Evolutionary conservation across 2,329 filamentous ascomycete species (phyloP), one percentile per base, ranked within the genome.

Genomic region (Diplodia intermedia): DNA sequence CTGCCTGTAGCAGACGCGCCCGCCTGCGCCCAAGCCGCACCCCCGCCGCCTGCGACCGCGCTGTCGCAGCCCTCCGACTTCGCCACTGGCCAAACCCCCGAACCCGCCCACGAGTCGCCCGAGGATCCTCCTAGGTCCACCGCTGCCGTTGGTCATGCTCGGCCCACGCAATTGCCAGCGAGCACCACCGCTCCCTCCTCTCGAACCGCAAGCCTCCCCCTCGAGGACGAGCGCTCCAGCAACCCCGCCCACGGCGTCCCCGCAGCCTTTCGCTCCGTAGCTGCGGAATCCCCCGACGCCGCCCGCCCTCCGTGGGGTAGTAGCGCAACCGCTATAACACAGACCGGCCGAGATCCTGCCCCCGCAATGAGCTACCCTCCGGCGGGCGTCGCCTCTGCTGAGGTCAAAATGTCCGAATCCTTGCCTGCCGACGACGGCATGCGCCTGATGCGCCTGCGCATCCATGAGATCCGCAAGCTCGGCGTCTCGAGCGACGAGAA

Each of bases 371-470:
- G 55, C 33, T 62, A 62, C 49, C 47, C 66, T 38, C 29, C 31
- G 43, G n/a, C 54, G 15, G 49, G 49, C n/a, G n/a, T 29, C 47
- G 52, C 18, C 55, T 47, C 47, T 29, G n/a, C 47, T 15, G 40
- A 56, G 4, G 49, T 62, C 55, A 67, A 50, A 29, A 74, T 73
- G 31, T 71, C 73, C 40, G 66, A 71, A 11, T 77, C 74, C 65
- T 74, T 85, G 70, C 83, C 83, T 7, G 82, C 80, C 67, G 81
- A 85, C 72, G 83, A 85, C 73, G 83, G 83, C 70, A 85, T 85
- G 82, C 78, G 78, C 23, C 75, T 78, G 68, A 73, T 85, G 53
- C 78, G 83, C 33, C 76, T 76, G 66, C 79, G 82, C 73, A 80
- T 85, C 71, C 83, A 84, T 60, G 75, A 82, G 68, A 83, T 85